These are phyloP conservation scores for Posidonia australis DNA, from an alignment of 106 monocot genomes.

Conservation along the genomic window DNA sequence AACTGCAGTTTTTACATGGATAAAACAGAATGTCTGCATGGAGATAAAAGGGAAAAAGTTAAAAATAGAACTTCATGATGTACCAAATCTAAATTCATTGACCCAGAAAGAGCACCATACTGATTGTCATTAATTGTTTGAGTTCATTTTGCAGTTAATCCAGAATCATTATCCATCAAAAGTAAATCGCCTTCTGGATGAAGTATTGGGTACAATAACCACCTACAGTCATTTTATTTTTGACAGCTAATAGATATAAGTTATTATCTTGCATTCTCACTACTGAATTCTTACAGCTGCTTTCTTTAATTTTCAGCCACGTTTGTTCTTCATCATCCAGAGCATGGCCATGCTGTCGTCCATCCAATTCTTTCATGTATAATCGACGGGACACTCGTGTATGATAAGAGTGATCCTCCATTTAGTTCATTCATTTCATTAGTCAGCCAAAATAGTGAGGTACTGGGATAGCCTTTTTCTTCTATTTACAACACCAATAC, in stretches of 20 bases:
- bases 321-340: conserved; percentile 97
- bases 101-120: neutral
- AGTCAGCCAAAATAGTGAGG: conserved; percentile 78
- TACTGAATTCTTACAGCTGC: neutral
- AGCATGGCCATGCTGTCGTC: conserved; percentile 94
- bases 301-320: conserved; percentile 12
- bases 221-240: neutral
- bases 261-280: neutral
- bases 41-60: too few species aligned
- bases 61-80: too few species aligned
- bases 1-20: neutral
- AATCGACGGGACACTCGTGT: conserved; percentile 77
- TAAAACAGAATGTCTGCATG: neutral
- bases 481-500: neutral
- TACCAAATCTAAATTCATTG: too few species aligned
- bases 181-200: conserved; percentile 72
- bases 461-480: conserved; percentile 16
- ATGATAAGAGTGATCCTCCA: conserved; percentile 63
- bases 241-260: neutral
- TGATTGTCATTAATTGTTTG: conserved; percentile 2
- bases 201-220: conserved; percentile 66
- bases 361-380: conserved; percentile 98
- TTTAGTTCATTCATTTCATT: conserved; percentile 93
- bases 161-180: conserved; percentile 85
- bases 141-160: conserved; percentile 63